Evolutionary conservation across 2,329 filamentous ascomycete genomes (phyloP).

Genomic region (Cladosporium sp.): DNA sequence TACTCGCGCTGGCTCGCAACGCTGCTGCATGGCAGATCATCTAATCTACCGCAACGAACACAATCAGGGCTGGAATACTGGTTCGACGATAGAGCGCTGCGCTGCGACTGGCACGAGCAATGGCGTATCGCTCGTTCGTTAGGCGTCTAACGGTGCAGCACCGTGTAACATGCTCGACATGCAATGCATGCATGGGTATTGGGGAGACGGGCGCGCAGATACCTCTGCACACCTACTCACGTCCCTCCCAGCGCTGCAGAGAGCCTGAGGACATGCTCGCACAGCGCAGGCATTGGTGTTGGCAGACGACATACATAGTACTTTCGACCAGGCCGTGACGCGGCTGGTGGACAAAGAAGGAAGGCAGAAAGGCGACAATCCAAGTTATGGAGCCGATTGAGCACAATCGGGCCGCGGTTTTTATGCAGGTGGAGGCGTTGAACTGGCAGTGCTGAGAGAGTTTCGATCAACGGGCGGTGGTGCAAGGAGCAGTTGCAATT

Average conservation of each 20-base stretch:
- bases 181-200: not conserved
- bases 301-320: not conserved
- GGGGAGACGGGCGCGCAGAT: not conserved
- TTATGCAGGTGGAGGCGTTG: constrained; percentile 6
- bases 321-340: constrained; percentile 1
- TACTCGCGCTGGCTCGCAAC: constrained; percentile 5
- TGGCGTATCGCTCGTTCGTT: constrained; percentile 3
- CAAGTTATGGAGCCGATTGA: not conserved
- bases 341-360: constrained; percentile 4
- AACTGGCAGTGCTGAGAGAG: not conserved
- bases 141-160: not conserved
- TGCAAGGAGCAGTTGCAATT: not conserved
- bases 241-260: not conserved
- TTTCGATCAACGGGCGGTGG: not conserved
- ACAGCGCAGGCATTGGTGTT: not conserved
- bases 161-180: not conserved
- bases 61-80: not conserved
- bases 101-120: not conserved
- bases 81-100: not conserved
- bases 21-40: constrained; percentile 12
- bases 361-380: not conserved
- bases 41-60: not conserved
- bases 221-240: not conserved
- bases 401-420: constrained; percentile 1
- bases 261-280: not conserved